A percentile compares a stretch with the other conserved stretches of the same genome.
Conservation (phyloP, 2,329 filamentous ascomycete genomes). For the Aspergillus sp. region DNA sequence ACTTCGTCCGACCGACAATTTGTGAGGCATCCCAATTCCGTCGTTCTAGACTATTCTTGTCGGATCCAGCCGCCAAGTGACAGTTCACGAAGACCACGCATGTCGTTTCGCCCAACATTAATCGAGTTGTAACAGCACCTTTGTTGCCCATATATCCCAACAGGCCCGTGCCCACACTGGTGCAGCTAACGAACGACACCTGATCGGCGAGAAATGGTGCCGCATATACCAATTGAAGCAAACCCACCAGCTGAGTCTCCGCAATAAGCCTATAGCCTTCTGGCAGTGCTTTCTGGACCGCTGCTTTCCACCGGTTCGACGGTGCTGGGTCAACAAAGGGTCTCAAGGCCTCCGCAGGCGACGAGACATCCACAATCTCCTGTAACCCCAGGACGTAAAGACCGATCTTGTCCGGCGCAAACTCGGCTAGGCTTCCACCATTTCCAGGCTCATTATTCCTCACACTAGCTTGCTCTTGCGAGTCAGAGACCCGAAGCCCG, state of each 20-base stretch:
- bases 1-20: constrained; percentile 73
- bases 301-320: constrained; percentile 77
- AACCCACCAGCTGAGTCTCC: constrained; percentile 81
- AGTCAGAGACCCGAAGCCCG: constrained; percentile 46
- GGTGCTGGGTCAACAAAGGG: constrained; percentile 72
- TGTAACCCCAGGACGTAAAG: constrained; percentile 90
- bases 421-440: constrained; percentile 28
- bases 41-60: constrained; percentile 74
- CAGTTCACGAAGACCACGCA: constrained; percentile 87
- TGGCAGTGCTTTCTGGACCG: constrained; percentile 73
- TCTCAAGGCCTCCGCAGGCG: constrained; percentile 74
- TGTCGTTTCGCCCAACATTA: constrained; percentile 88
- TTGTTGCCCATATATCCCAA: constrained; percentile 97
- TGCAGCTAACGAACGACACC: constrained; percentile 79
- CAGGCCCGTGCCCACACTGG: constrained; percentile 82
- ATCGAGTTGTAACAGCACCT: constrained; percentile 77
- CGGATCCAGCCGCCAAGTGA: constrained; percentile 84
- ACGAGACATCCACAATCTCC: constrained; percentile 85
- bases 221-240: constrained; percentile 83
- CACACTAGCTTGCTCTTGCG: constrained; percentile 23
- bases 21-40: constrained; percentile 88
- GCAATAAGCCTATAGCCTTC: constrained; percentile 73
- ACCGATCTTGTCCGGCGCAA: constrained; percentile 66
- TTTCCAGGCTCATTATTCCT: constrained; percentile 16
- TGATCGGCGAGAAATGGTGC: constrained; percentile 73